Evolutionary conservation across 768 basidiomycete species (phyloP), one percentile per base, ranked within the genome.

Genomic region (Hebeloma cylindrosporum): DNA sequence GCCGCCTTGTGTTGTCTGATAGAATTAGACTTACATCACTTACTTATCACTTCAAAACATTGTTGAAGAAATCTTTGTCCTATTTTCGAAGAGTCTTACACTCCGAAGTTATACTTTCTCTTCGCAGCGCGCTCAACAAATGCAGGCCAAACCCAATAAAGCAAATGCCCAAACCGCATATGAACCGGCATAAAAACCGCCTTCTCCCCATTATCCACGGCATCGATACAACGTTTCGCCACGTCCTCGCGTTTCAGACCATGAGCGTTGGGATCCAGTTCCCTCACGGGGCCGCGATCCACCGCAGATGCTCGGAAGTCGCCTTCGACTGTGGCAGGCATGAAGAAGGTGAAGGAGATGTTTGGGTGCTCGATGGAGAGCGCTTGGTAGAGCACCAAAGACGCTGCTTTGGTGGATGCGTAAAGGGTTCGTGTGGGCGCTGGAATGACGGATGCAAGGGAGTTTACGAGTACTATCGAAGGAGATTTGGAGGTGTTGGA

Each of bases 341-440:
- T 60, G 54, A 85, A 55, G 45, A 71, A 70, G 0, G 81, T 72
- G 62, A 90, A 91, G 0, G 64, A 34, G 52, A 93, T 78, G 2
- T 64, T 58, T 5, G 88, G 85, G 50, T 92, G 84, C 53, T 93
- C 91, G 47, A 91, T 86, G 3, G 89, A 70, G 23, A 93, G 79
- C 0, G 85, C 73, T 62, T 88, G 87, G 62, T 82, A 92, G 44
- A 93, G 80, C 4, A 84, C 51, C 21, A 89, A 75, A 1, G 86
- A 81, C 0, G 92, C 87, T 2, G 85, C 73, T 62, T 97, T 96
- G 7, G 86, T 88, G 3, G 91, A 80, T 0, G 77, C 81, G 60
- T 97, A 97, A 26, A 97, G 67, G 1, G 88, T 69, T 5, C 93
- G 83, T 1, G 88, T 92, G 1, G 93, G 93, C 0, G 93, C 81